These are phyloP conservation scores for Bruguiera hainesii DNA, from an alignment of 441 rosid genomes.

Conservation along the genomic window DNA sequence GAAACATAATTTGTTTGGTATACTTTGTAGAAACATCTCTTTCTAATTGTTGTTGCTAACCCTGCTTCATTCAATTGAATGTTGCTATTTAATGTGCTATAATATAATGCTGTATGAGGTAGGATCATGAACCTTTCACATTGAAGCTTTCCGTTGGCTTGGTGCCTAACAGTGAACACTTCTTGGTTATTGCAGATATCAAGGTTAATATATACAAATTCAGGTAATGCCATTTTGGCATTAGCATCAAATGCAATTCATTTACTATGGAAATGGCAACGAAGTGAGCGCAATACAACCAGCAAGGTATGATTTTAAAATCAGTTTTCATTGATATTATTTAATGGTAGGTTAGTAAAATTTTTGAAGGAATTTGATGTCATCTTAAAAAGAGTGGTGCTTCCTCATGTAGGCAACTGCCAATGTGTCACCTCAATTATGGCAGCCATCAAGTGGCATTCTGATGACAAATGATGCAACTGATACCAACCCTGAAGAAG, in stretches of 20 bases:
- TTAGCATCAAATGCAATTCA: constrained; percentile 94
- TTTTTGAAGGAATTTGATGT: constrained; percentile 13
- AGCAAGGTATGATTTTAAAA: constrained; percentile 61
- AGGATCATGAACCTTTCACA: not conserved
- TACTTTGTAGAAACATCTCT: too few relatives aligned
- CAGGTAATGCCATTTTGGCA: constrained; percentile 92
- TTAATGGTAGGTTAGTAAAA: not conserved
- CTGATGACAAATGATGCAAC: constrained; percentile 48
- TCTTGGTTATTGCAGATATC: constrained; percentile 64
- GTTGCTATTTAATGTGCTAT: too few relatives aligned
- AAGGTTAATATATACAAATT: constrained; percentile 91
- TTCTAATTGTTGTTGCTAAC: too few relatives aligned
- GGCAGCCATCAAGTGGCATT: constrained; percentile 44
- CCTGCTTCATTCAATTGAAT: too few relatives aligned
- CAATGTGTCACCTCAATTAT: constrained; percentile 35
- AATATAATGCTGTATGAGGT: not conserved
- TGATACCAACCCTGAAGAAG: constrained; percentile 32
- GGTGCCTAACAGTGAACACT: constrained; percentile 3
- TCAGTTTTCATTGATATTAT: constrained; percentile 11
- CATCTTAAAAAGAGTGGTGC: not conserved
- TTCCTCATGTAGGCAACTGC: constrained; percentile 45
- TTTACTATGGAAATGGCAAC: constrained; percentile 98
- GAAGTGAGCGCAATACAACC: constrained; percentile 73
- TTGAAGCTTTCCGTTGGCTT: not conserved
- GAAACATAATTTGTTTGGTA: too few relatives aligned